Conservation (phyloP, 495 filamentous ascomycete genomes). For the Zalerion maritima region DNA sequence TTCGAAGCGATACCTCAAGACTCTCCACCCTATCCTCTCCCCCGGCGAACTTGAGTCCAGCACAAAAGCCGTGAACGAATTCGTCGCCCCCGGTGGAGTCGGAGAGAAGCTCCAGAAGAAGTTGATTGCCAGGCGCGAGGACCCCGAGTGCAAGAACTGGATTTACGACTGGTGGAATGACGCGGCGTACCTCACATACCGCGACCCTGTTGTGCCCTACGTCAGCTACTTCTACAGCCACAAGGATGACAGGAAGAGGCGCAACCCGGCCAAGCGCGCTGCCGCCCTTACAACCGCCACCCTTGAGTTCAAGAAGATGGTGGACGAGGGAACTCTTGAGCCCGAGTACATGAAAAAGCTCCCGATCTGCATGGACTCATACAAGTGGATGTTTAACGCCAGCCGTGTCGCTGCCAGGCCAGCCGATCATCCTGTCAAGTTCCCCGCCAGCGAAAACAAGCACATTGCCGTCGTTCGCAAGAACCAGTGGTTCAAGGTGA, state of each 20-base stretch:
- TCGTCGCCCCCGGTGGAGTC: slow-evolving; percentile 65
- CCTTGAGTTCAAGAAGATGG: slow-evolving; percentile 87
- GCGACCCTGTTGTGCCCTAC: slow-evolving; percentile 93
- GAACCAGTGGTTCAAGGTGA: slow-evolving; percentile 91
- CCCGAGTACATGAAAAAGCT: slow-evolving; percentile 96
- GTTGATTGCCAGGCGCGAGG: slow-evolving; percentile 62
- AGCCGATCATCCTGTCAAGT: slow-evolving; percentile 75
- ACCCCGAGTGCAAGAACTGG: slow-evolving; percentile 87
- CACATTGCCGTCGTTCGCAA: slow-evolving; percentile 84
- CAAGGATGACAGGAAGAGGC: slow-evolving; percentile 77
- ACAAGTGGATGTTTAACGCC: slow-evolving; percentile 98
- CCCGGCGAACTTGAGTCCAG: slow-evolving; percentile 59
- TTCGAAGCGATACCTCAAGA: slow-evolving; percentile 77
- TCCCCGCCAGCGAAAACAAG: slow-evolving; percentile 53
- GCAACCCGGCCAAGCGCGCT: slow-evolving; percentile 81
- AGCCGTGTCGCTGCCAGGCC: slow-evolving; percentile 74
- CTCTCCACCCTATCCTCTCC: slow-evolving; percentile 69
- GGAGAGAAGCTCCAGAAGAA: slow-evolving; percentile 82
- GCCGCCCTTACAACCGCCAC: slow-evolving; percentile 74
- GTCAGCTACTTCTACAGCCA: slow-evolving; percentile 99
- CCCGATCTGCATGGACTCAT: slow-evolving; percentile 92
- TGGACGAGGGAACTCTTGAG: slow-evolving; percentile 71
- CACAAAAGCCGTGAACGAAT: slow-evolving; percentile 68
- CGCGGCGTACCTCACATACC: slow-evolving; percentile 77
- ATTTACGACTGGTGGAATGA: slow-evolving; percentile 96